These are phyloP conservation scores for Hyaloscypha hepaticicola DNA, from an alignment of 495 filamentous ascomycete species.

Conservation along the genomic window DNA sequence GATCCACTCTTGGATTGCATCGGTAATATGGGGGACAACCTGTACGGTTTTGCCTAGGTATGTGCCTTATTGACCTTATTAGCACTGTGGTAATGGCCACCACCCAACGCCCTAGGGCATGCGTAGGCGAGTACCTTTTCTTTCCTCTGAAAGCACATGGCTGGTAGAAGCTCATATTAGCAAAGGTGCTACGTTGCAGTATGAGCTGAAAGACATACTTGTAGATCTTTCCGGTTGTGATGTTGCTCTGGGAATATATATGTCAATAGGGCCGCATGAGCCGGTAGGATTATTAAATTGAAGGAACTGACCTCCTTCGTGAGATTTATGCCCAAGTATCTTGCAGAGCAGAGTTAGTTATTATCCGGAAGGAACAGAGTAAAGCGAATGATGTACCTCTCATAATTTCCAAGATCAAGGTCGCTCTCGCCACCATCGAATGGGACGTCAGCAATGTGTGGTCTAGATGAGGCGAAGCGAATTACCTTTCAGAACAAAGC, in stretches of 20 bases:
- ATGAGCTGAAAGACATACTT: slow-evolving; percentile 72
- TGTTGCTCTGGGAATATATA: slow-evolving; percentile 64
- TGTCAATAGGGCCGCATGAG: background rate
- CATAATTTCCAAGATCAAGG: slow-evolving; percentile 95
- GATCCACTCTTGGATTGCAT: slow-evolving; percentile 92
- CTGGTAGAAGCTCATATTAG: slow-evolving; percentile 8
- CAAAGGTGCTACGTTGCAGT: slow-evolving; percentile 16
- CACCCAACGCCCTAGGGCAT: slow-evolving; percentile 10
- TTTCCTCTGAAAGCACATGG: slow-evolving; percentile 15
- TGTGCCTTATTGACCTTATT: slow-evolving; percentile 49
- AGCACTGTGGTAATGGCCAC: slow-evolving; percentile 10
- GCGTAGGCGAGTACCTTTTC: slow-evolving; percentile 11
- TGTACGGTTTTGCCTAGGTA: slow-evolving; percentile 94
- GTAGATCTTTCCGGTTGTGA: slow-evolving; percentile 96
- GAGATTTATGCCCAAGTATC: background rate
- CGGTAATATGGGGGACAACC: slow-evolving; percentile 87
- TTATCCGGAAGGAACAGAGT: background rate
- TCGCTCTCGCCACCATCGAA: slow-evolving; percentile 78
- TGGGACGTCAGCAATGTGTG: slow-evolving; percentile 23
- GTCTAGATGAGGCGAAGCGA: slow-evolving; percentile 6
- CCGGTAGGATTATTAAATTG: background rate
- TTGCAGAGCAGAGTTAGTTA: background rate
- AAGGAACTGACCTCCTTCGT: background rate
- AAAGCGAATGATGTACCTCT: slow-evolving; percentile 53
- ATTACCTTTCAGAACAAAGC: slow-evolving; percentile 39